Evolutionary conservation across 2,329 filamentous ascomycete species (phyloP).

Genomic region (Talaromyces amestolkiae): DNA sequence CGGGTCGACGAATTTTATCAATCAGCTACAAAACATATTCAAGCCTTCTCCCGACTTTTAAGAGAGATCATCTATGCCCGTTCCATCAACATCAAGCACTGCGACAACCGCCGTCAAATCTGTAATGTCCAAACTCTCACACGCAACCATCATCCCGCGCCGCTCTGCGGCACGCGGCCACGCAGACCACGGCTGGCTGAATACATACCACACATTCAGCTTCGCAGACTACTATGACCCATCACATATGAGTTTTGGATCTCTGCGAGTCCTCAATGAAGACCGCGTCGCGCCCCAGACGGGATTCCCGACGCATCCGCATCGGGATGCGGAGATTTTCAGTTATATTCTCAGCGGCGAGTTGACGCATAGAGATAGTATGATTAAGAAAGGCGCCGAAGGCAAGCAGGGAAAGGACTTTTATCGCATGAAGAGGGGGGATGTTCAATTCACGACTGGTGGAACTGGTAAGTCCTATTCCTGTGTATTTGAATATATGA

Average conservation of each 20-base stretch:
- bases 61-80: not conserved
- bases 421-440: constrained; percentile 70
- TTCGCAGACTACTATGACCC: constrained; percentile 73
- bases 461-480: constrained; percentile 58
- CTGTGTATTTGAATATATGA: not conserved
- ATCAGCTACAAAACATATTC: not conserved
- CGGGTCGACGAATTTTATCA: not conserved
- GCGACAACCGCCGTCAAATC: constrained; percentile 24
- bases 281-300: constrained; percentile 71
- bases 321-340: constrained; percentile 88
- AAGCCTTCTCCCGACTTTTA: not conserved
- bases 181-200: constrained; percentile 80
- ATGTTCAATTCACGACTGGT: constrained; percentile 89
- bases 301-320: constrained; percentile 81
- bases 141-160: constrained; percentile 72
- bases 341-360: constrained; percentile 81
- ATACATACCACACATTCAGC: constrained; percentile 81
- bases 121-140: constrained; percentile 62
- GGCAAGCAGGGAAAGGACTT: constrained; percentile 61
- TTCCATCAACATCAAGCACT: not conserved
- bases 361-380: constrained; percentile 82
- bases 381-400: constrained; percentile 69
- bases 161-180: constrained; percentile 71
- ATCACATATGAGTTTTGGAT: constrained; percentile 66
- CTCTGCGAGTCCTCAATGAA: constrained; percentile 82